Conservation (phyloP, 495 filamentous ascomycete genomes). For the Pyrenopolyporus hunteri region DNA sequence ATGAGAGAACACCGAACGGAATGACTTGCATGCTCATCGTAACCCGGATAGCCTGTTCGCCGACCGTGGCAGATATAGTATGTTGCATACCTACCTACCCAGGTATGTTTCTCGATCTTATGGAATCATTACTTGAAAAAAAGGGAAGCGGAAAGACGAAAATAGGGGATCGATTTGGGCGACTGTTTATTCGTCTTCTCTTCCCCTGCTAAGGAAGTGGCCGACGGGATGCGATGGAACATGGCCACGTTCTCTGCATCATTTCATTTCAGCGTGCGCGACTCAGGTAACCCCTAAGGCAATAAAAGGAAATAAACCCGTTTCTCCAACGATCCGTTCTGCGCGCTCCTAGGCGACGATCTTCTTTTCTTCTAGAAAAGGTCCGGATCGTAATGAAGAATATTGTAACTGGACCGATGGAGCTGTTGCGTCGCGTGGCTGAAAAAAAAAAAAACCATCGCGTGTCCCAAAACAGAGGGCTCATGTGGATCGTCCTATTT, state of each 20-base stretch:
- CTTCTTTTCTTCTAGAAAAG: conserved; percentile 22
- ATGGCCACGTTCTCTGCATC: conserved; percentile 38
- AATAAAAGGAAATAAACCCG: conserved; percentile 1
- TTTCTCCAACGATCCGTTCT: conserved; percentile 13
- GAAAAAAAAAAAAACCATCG: too few species aligned
- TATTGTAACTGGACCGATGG: conserved; percentile 9
- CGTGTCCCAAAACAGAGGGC: background rate
- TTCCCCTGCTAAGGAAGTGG: background rate
- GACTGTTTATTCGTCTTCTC: background rate
- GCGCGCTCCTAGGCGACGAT: conserved; percentile 11
- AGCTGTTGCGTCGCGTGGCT: conserved; percentile 22
- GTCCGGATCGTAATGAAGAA: conserved; percentile 11
- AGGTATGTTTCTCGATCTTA: background rate
- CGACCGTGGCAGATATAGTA: conserved; percentile 21
- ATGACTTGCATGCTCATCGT: conserved; percentile 32
- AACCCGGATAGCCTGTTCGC: conserved; percentile 6
- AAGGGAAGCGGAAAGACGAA: background rate
- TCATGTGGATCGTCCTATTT: background rate
- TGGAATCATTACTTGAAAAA: conserved; percentile 1
- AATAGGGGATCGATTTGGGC: background rate
- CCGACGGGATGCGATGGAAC: conserved; percentile 36
- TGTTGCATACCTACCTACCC: too few species aligned
- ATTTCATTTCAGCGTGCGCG: conserved; percentile 3
- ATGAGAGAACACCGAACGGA: background rate
- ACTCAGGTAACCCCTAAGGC: background rate